Percentiles rank a stretch among this genome's conserved stretches.
Evolutionary conservation across 805 yeast species (phyloP).

Genomic region (Saturnispora sekii): DNA sequence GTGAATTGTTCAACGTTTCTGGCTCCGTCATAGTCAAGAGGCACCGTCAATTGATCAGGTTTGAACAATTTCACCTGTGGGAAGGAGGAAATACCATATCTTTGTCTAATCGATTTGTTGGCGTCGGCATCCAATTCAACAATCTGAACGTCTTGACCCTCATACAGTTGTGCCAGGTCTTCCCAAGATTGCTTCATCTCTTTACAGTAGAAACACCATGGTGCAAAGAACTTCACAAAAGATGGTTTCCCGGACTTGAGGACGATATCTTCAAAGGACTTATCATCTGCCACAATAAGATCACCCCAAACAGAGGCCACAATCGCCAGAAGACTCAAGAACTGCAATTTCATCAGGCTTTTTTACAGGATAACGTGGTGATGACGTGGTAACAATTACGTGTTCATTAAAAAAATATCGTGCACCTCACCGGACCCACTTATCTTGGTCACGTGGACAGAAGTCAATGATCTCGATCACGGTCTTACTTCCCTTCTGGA

Average conservation of each 20-base stretch:
- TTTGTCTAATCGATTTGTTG: conserved; percentile 39
- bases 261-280: conserved; percentile 45
- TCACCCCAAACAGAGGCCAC: neutral
- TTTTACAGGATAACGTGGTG: no score
- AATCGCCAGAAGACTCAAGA: neutral
- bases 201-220: conserved; percentile 67
- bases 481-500: conserved; percentile 58
- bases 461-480: conserved; percentile 81
- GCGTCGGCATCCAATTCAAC: conserved; percentile 53
- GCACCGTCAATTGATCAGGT: conserved; percentile 36
- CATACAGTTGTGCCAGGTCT: conserved; percentile 18
- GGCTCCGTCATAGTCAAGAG: conserved; percentile 47
- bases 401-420: no score
- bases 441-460: conserved; percentile 29
- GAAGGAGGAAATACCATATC: conserved; percentile 48
- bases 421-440: neutral
- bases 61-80: conserved; percentile 56
- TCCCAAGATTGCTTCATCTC: conserved; percentile 42
- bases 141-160: conserved; percentile 19
- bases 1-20: conserved; percentile 43
- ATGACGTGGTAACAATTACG: no score
- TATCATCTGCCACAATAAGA: conserved; percentile 26
- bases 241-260: conserved; percentile 58
- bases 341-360: no score
- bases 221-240: conserved; percentile 66